Evolutionary conservation across 176 grass and related monocot species (phyloP).

Genomic region (Thalia dealbata): DNA sequence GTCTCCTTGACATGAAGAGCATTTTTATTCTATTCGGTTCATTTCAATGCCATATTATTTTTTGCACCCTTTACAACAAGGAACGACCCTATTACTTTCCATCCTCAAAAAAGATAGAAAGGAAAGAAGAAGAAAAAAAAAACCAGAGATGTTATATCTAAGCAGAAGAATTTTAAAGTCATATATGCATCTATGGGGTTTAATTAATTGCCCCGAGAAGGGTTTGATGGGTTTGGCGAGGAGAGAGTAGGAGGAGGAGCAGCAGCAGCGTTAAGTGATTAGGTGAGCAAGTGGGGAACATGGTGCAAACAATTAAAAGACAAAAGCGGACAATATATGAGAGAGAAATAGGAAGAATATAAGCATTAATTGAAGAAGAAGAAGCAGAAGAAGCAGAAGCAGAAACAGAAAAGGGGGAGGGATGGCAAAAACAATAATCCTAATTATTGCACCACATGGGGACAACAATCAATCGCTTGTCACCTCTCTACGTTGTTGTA

Average conservation of each 20-base stretch:
- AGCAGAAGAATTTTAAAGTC: background rate
- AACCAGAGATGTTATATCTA: too few species aligned
- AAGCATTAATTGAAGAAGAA: too few species aligned
- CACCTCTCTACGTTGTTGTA: constrained; percentile 32
- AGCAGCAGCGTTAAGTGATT: background rate
- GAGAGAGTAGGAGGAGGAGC: background rate
- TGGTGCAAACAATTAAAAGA: constrained; percentile 3
- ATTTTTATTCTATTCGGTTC: background rate
- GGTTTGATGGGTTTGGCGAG: constrained; percentile 5
- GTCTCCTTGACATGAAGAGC: background rate
- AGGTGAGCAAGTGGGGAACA: constrained; percentile 9
- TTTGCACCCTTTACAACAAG: background rate
- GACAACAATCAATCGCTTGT: constrained; percentile 77
- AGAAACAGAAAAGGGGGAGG: background rate
- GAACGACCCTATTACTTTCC: background rate
- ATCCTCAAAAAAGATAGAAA: too few species aligned
- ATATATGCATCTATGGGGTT: background rate
- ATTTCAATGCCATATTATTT: background rate
- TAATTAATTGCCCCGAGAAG: background rate
- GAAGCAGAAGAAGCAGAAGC: background rate
- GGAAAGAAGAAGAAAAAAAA: too few species aligned
- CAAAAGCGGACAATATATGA: background rate
- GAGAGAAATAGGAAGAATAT: background rate
- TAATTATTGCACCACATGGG: constrained; percentile 44
- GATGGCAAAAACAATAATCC: background rate